Conservation (phyloP, 192 early-diverging fungal species). For the Coemansia guatemalensis region DNA sequence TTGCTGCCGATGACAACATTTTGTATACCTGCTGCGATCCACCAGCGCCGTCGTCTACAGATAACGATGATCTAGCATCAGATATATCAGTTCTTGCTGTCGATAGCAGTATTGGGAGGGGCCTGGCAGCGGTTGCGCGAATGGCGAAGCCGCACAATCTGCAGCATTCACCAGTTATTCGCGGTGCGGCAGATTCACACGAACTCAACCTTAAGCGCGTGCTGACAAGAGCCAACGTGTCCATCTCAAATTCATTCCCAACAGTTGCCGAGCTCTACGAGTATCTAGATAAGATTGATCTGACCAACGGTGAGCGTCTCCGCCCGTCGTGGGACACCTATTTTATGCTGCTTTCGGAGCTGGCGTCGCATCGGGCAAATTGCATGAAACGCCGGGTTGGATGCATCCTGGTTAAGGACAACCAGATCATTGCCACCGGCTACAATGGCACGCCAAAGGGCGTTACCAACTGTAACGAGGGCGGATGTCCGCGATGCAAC, state of each 20-base stretch:
- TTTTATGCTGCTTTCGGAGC: constrained; percentile 92
- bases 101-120: constrained; percentile 5
- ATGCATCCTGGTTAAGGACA: constrained; percentile 86
- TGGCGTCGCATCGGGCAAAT: constrained; percentile 87
- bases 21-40: constrained; percentile 45
- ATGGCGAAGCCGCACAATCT: background rate
- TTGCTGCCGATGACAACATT: constrained; percentile 54
- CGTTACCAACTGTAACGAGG: constrained; percentile 90
- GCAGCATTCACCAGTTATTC: constrained; percentile 31
- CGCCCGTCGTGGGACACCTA: constrained; percentile 97
- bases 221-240: constrained; percentile 57
- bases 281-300: constrained; percentile 55
- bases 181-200: constrained; percentile 7
- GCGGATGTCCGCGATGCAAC: constrained; percentile 94
- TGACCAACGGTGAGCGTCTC: constrained; percentile 72
- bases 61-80: constrained; percentile 11
- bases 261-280: constrained; percentile 37
- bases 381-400: constrained; percentile 99
- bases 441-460: constrained; percentile 98
- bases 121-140: background rate
- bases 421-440: constrained; percentile 92
- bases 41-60: background rate
- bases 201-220: constrained; percentile 34
- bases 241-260: constrained; percentile 61
- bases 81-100: background rate